These are phyloP conservation scores for Salix arbutifolia DNA, from an alignment of 345 rosid genomes.

Conservation along the genomic window DNA sequence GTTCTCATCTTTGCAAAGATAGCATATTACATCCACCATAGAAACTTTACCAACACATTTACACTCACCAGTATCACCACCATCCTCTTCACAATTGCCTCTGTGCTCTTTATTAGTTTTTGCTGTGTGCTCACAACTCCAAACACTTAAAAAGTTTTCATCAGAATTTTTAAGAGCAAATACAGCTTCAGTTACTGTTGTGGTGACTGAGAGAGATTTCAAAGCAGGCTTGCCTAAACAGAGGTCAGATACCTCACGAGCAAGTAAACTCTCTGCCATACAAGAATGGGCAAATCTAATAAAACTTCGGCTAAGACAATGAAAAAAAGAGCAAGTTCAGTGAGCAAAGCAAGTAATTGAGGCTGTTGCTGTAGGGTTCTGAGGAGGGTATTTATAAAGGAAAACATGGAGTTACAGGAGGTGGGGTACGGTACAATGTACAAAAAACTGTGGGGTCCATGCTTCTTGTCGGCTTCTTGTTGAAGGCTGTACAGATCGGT, in stretches of 20 bases:
- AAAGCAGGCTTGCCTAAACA: conserved; percentile 94
- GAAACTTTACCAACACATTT: conserved; percentile 78
- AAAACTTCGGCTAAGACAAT: not conserved
- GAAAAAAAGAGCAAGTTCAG: not conserved
- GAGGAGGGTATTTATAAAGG: not conserved
- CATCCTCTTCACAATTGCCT: not conserved
- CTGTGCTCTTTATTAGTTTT: not conserved
- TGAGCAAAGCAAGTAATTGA: not conserved
- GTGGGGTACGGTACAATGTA: conserved; percentile 10
- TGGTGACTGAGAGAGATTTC: conserved; percentile 49
- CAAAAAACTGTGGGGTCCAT: conserved; percentile 12
- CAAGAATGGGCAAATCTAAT: conserved; percentile 18
- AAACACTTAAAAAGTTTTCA: conserved; percentile 58
- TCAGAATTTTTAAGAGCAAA: conserved; percentile 55
- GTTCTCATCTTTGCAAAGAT: conserved; percentile 52
- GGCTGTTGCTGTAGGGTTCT: not conserved
- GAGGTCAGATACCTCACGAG: conserved; percentile 69
- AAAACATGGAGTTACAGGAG: not conserved
- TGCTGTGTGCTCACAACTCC: conserved; percentile 60
- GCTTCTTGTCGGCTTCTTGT: not conserved
- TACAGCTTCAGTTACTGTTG: conserved; percentile 55
- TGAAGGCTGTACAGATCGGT: not conserved
- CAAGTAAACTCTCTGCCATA: conserved; percentile 71
- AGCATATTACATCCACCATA: conserved; percentile 86
- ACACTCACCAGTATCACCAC: conserved; percentile 31